These are phyloP conservation scores for Pyricularia grisea DNA, from an alignment of 2,329 filamentous ascomycete genomes.

Conservation along the genomic window DNA sequence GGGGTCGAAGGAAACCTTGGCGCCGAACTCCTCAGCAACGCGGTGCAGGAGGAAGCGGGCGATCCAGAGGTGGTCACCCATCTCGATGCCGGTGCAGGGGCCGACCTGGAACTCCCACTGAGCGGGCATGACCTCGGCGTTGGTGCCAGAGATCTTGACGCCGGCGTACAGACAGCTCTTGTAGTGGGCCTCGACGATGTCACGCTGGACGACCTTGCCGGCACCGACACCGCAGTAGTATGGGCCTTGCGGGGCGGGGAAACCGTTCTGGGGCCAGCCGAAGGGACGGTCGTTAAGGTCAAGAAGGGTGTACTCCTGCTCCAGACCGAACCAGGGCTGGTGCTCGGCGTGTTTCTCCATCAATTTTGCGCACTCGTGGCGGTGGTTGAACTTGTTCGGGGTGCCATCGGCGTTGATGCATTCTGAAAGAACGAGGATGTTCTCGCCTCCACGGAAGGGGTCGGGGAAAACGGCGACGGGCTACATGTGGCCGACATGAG, in stretches of 20 bases:
- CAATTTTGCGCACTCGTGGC: conserved; percentile 80
- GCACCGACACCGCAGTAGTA: conserved; percentile 98
- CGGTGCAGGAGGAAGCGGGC: conserved; percentile 73
- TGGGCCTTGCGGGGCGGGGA: conserved; percentile 84
- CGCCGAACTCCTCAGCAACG: conserved; percentile 92
- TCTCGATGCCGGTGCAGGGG: conserved; percentile 73
- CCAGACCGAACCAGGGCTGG: conserved; percentile 96
- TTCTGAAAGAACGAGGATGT: conserved; percentile 90
- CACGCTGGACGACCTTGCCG: conserved; percentile 94
- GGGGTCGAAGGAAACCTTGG: conserved; percentile 88
- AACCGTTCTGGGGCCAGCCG: conserved; percentile 82
- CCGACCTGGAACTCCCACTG: conserved; percentile 74
- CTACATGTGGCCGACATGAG: background rate
- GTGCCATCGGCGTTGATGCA: conserved; percentile 90
- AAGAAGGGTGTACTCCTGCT: conserved; percentile 94
- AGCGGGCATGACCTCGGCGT: conserved; percentile 87
- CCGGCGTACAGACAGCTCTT: conserved; percentile 71
- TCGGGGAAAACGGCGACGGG: conserved; percentile 60
- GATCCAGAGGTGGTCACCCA: conserved; percentile 96
- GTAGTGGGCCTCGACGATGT: conserved; percentile 86
- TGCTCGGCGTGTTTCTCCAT: conserved; percentile 80
- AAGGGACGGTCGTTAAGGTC: conserved; percentile 81
- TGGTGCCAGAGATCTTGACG: conserved; percentile 94
- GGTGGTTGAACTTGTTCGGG: conserved; percentile 98
- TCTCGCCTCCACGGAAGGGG: conserved; percentile 70